Percentiles rank a stretch among this genome's conserved stretches.
Evolutionary conservation across 2,329 filamentous ascomycete genomes (phyloP).

Genomic region (Cladophialophora bantiana): DNA sequence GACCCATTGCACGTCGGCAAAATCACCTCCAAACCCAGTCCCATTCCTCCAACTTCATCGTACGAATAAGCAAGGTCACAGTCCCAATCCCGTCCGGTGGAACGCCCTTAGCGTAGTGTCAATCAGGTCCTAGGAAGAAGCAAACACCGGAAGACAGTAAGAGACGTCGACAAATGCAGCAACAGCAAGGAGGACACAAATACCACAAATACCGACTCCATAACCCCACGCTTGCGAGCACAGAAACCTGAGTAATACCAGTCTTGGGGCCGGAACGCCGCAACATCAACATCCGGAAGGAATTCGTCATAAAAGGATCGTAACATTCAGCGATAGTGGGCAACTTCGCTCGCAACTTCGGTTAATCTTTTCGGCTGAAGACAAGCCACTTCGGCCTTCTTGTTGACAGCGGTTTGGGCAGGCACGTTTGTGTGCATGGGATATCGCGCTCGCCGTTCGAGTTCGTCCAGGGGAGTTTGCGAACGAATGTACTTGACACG

Average conservation of each 20-base stretch:
- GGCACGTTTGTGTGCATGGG: conserved; percentile 51
- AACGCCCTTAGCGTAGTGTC: conserved; percentile 3
- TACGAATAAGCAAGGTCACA: conserved; percentile 12
- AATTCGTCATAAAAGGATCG: not conserved
- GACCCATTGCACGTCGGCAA: not conserved
- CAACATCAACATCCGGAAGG: not conserved
- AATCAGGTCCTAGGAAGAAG: not conserved
- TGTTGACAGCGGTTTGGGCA: conserved; percentile 26
- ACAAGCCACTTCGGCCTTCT: conserved; percentile 28
- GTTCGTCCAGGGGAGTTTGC: conserved; percentile 78
- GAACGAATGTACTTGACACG: conserved; percentile 79
- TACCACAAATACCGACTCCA: conserved; percentile 14
- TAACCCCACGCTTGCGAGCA: conserved; percentile 24
- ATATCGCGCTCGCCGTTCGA: conserved; percentile 77
- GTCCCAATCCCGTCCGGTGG: not conserved
- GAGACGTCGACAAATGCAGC: not conserved
- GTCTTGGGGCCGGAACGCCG: conserved; percentile 3
- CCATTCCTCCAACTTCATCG: not conserved
- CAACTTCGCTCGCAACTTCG: conserved; percentile 34
- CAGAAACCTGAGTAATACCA: not conserved
- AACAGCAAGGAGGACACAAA: conserved; percentile 1
- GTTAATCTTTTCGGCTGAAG: conserved; percentile 29
- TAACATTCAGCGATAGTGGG: conserved; percentile 31
- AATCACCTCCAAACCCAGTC: not conserved
- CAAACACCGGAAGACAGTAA: conserved; percentile 4